These are phyloP conservation scores for Pseudopyrenochaeta lycopersici DNA, from an alignment of 2,329 filamentous ascomycete genomes.

Conservation along the genomic window DNA sequence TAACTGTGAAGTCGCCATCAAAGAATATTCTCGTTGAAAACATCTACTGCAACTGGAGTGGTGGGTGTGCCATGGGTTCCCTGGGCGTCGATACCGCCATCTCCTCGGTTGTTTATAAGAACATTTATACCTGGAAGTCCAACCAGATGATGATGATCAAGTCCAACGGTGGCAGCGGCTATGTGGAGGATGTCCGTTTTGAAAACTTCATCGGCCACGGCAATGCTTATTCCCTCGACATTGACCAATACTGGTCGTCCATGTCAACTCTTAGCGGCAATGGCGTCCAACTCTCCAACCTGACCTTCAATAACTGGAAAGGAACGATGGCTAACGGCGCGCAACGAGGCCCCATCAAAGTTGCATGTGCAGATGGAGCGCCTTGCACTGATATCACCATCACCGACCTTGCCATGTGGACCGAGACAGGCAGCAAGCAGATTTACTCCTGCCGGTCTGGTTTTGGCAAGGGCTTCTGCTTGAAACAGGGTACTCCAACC, in stretches of 20 bases:
- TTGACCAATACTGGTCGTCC: conserved; percentile 63
- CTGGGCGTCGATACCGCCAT: conserved; percentile 61
- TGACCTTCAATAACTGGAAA: conserved; percentile 66
- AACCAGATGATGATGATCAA: conserved; percentile 74
- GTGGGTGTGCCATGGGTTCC: conserved; percentile 67
- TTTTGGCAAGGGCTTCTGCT: conserved; percentile 59
- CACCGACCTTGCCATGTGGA: conserved; percentile 63
- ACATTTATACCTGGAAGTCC: conserved; percentile 66
- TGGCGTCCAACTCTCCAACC: conserved; percentile 63
- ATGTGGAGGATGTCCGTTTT: conserved; percentile 60
- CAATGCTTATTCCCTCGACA: conserved; percentile 67
- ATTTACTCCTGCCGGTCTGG: conserved; percentile 60
- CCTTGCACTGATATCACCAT: conserved; percentile 64
- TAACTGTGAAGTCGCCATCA: conserved; percentile 62
- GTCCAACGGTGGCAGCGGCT: conserved; percentile 65
- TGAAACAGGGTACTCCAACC: conserved; percentile 45
- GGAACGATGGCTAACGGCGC: conserved; percentile 62
- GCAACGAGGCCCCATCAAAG: conserved; percentile 62
- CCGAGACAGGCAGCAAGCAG: conserved; percentile 54
- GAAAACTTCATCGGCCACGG: conserved; percentile 69
- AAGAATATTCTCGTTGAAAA: conserved; percentile 67
- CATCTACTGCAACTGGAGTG: conserved; percentile 70
- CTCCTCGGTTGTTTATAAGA: conserved; percentile 63
- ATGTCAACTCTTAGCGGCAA: conserved; percentile 54
- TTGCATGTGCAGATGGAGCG: conserved; percentile 59